Evolutionary conservation across 2,329 filamentous ascomycete species (phyloP).

Genomic region (Penicillium janthinellum): DNA sequence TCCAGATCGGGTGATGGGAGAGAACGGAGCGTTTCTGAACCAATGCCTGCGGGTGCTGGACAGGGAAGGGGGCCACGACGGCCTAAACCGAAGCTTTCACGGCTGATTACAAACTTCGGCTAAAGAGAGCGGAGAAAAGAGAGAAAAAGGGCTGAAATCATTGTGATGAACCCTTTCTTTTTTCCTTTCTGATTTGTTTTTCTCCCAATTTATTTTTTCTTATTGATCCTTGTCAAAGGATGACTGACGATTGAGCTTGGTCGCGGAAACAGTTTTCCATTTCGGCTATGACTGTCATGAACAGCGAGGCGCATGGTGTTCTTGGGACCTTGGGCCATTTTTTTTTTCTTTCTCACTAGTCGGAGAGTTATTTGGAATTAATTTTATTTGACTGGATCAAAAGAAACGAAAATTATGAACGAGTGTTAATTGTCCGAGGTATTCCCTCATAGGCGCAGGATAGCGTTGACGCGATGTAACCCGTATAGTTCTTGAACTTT

Average conservation of each 20-base stretch:
- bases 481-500: background rate
- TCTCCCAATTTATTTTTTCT: background rate
- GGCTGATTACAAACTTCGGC: constrained; percentile 39
- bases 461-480: constrained; percentile 1
- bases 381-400: background rate
- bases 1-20: constrained; percentile 16
- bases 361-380: background rate
- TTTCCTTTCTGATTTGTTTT: background rate
- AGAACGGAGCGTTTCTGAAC: constrained; percentile 26
- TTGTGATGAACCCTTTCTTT: background rate
- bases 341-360: background rate
- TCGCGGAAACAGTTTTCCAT: background rate
- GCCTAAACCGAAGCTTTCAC: constrained; percentile 39
- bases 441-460: background rate
- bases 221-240: background rate
- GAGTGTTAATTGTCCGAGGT: background rate
- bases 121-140: constrained; percentile 6
- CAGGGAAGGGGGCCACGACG: constrained; percentile 21
- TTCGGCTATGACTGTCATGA: constrained; percentile 13
- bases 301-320: constrained; percentile 6
- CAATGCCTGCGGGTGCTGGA: constrained; percentile 13
- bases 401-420: background rate
- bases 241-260: background rate
- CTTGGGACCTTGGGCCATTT: background rate
- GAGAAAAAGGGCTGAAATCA: constrained; percentile 2